Percentiles rank a stretch among this genome's conserved stretches.
Evolutionary conservation across 2,329 filamentous ascomycete genomes (phyloP).

Genomic region (Clarireedia paspali): DNA sequence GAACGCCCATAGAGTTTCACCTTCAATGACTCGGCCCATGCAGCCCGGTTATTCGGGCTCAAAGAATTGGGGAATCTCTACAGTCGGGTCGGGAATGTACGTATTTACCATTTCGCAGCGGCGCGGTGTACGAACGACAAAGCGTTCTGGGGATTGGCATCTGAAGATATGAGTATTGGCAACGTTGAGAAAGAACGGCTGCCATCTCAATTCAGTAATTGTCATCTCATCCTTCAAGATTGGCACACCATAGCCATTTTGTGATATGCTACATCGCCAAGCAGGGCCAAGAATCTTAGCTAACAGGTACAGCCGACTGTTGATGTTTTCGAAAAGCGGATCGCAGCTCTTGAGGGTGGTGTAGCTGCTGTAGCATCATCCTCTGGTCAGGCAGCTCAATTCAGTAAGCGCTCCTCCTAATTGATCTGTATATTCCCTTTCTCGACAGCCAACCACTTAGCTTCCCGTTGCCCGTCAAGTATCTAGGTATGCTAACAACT

Average conservation of each 20-base stretch:
- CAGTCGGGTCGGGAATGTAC: conserved; percentile 82
- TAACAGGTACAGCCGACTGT: conserved; percentile 61
- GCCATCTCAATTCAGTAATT: conserved; percentile 1
- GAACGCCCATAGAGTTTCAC: conserved; percentile 58
- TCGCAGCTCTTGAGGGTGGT: conserved; percentile 90
- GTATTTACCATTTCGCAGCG: conserved; percentile 34
- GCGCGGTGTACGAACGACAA: neutral
- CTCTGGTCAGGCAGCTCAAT: conserved; percentile 85
- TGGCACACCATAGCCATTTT: neutral
- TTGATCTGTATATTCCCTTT: neutral
- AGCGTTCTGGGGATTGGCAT: conserved; percentile 2
- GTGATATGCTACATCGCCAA: neutral
- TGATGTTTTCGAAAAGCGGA: conserved; percentile 91
- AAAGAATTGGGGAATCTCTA: conserved; percentile 97
- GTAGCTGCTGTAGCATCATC: conserved; percentile 76
- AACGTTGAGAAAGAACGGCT: neutral
- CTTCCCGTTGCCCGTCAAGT: no score
- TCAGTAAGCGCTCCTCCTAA: conserved; percentile 39
- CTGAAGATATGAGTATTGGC: neutral
- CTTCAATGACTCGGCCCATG: conserved; percentile 95
- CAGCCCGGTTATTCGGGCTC: conserved; percentile 88
- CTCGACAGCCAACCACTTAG: neutral
- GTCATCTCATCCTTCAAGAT: neutral
- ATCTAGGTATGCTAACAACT: neutral
- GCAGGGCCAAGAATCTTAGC: conserved; percentile 4